phyloP scores from a whole-genome alignment of 768 basidiomycete species.

The Omphalotus guepiniiformis region DNA sequence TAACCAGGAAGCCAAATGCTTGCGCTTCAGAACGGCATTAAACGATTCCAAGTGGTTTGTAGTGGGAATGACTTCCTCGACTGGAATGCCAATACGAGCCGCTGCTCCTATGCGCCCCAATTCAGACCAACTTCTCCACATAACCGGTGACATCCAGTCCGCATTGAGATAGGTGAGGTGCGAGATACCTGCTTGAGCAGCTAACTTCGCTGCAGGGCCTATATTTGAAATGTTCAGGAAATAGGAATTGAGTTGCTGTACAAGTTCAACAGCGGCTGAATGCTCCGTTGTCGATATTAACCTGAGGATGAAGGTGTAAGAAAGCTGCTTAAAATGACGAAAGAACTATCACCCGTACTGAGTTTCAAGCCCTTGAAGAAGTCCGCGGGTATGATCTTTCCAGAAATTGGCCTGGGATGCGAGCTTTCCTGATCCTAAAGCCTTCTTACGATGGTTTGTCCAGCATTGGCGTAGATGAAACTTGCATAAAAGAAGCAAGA shows the following conservation, averaged over 20 bases:
- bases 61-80: conserved; percentile 22
- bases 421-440: no score
- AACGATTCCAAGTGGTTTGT: conserved; percentile 31
- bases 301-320: background rate
- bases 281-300: background rate
- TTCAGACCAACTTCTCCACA: conserved; percentile 32
- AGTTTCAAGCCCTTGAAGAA: background rate
- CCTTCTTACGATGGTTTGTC: conserved; percentile 22
- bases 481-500: conserved; percentile 31
- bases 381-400: background rate
- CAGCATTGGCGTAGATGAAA: conserved; percentile 36
- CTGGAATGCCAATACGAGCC: background rate
- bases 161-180: conserved; percentile 20
- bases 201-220: background rate
- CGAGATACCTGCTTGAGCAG: conserved; percentile 9
- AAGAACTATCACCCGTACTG: conserved; percentile 21
- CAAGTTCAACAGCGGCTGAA: background rate
- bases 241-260: background rate
- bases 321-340: no score
- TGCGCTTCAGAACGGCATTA: conserved; percentile 23
- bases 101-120: conserved; percentile 23
- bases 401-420: background rate
- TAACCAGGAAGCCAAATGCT: conserved; percentile 21
- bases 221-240: background rate
- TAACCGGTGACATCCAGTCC: conserved; percentile 20